These are phyloP conservation scores for Apiotrichum veenhuisii DNA, from an alignment of 1,284 basidiomycete species.

Conservation along the genomic window DNA sequence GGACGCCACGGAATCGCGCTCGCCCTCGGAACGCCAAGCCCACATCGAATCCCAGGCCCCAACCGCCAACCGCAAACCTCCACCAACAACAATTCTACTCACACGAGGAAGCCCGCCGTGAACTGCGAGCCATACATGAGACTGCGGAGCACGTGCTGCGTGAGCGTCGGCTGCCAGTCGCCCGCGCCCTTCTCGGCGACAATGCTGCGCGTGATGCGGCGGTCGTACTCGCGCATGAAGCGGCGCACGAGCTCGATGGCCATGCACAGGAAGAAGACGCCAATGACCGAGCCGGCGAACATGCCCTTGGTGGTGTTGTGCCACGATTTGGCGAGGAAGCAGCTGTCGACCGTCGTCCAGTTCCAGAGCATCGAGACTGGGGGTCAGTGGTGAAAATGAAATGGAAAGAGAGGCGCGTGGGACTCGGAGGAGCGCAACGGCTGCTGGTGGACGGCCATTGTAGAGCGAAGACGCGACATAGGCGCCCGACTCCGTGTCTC, in stretches of 20 bases:
- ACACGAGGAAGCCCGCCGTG: constrained; percentile 46
- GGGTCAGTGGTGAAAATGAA: neutral
- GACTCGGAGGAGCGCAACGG: constrained; percentile 5
- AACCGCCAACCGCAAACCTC: too few relatives aligned
- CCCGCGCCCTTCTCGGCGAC: neutral
- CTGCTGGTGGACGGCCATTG: too few relatives aligned
- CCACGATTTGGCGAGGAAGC: constrained; percentile 50
- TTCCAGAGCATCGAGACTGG: constrained; percentile 50
- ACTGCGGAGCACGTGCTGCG: constrained; percentile 41
- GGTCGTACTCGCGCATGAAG: constrained; percentile 48
- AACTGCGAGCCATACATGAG: constrained; percentile 47
- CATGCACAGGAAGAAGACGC: constrained; percentile 49
- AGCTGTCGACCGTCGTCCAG: constrained; percentile 47
- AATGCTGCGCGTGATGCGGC: constrained; percentile 26
- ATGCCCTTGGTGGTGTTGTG: constrained; percentile 41
- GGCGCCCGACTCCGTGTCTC: too few relatives aligned
- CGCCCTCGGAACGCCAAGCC: too few relatives aligned
- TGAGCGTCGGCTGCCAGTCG: constrained; percentile 18
- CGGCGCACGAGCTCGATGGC: constrained; percentile 48
- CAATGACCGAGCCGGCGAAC: constrained; percentile 49
- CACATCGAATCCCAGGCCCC: too few relatives aligned
- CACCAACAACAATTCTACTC: too few relatives aligned
- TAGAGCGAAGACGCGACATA: too few relatives aligned
- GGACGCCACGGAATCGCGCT: too few relatives aligned
- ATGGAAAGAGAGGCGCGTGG: neutral